A percentile compares a stretch with the other conserved stretches of the same genome.
These are phyloP conservation scores for Calocybe cyanea DNA, from an alignment of 768 basidiomycete species.

Conservation along the genomic window DNA sequence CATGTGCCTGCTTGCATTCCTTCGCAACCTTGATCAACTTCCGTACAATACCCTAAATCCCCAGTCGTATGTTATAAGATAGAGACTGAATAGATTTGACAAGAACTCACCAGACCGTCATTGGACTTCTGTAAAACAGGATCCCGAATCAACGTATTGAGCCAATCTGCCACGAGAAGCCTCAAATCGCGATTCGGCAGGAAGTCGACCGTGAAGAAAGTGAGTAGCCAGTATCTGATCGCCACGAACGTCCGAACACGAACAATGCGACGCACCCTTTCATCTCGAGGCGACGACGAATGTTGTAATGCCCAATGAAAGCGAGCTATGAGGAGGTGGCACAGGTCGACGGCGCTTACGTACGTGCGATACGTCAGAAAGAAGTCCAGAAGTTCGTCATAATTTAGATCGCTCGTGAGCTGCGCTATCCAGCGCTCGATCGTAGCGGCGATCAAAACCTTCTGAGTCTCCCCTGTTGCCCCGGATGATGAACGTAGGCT, in stretches of 20 bases:
- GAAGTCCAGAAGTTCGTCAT: conserved; percentile 84
- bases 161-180: conserved; percentile 68
- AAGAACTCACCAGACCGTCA: conserved; percentile 64
- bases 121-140: conserved; percentile 61
- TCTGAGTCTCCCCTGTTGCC: conserved; percentile 28
- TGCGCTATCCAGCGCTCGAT: conserved; percentile 94
- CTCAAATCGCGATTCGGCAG: conserved; percentile 76
- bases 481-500: conserved; percentile 3
- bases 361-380: conserved; percentile 92
- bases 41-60: conserved; percentile 68
- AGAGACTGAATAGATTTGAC: background rate
- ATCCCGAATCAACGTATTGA: conserved; percentile 74
- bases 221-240: conserved; percentile 85
- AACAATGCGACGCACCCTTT: conserved; percentile 70
- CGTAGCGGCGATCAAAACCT: conserved; percentile 79
- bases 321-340: conserved; percentile 76
- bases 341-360: conserved; percentile 73
- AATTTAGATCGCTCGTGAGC: conserved; percentile 80
- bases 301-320: conserved; percentile 84
- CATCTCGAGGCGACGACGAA: conserved; percentile 51
- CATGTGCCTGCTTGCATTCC: conserved; percentile 72
- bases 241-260: conserved; percentile 88
- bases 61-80: background rate
- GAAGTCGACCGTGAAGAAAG: conserved; percentile 89
- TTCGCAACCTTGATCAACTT: conserved; percentile 81